phyloP scores from a whole-genome alignment of 176 grass and related monocot genomes.

The Alopecurus myosuroides region DNA sequence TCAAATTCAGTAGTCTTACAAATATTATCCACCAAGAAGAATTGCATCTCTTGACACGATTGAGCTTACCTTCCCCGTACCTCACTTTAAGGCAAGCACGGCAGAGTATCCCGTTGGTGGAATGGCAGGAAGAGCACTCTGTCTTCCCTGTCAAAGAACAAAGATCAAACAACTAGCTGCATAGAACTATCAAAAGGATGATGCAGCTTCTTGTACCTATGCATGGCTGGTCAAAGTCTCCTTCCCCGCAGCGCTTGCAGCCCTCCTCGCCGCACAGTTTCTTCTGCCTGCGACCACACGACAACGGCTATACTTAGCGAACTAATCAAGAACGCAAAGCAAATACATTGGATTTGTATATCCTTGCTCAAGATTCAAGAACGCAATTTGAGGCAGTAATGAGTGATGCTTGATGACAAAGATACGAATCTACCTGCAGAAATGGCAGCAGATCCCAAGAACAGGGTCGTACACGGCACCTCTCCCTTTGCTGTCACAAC shows the following conservation, averaged over 20 bases:
- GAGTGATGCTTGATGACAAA: not conserved
- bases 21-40: conserved; percentile 9
- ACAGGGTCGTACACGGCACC: conserved; percentile 71
- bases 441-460: conserved; percentile 88
- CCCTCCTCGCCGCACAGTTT: conserved; percentile 91
- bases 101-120: conserved; percentile 67
- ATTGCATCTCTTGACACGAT: not conserved
- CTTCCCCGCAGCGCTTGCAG: conserved; percentile 69
- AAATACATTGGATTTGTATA: not conserved
- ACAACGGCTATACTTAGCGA: not conserved
- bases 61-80: conserved; percentile 81
- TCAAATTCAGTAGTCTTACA: conserved; percentile 3
- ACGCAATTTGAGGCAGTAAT: not conserved
- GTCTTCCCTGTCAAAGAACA: conserved; percentile 60
- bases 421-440: conserved; percentile 50
- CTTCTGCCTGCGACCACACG: conserved; percentile 57
- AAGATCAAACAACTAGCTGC: not conserved
- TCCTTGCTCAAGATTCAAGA: not conserved
- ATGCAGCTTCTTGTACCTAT: conserved; percentile 39
- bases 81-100: conserved; percentile 89
- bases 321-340: too few relatives aligned
- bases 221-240: conserved; percentile 55
- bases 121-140: conserved; percentile 80
- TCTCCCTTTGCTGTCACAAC: conserved; percentile 61
- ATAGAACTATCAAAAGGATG: not conserved